Base-by-base conservation (phyloP, 495 filamentous ascomycete species). In the Terfezia boudieri region DNA sequence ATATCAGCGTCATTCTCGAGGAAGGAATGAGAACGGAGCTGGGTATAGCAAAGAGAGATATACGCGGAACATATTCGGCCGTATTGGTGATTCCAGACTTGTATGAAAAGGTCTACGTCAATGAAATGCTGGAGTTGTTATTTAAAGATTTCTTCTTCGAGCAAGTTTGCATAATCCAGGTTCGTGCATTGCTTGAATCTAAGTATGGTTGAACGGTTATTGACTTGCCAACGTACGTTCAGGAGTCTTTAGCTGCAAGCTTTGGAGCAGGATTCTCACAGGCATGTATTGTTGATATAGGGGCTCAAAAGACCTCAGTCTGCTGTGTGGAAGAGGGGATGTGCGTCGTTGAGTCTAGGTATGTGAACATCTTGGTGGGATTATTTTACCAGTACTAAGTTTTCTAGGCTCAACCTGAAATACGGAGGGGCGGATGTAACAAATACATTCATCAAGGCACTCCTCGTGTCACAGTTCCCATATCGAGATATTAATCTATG, bases 301-400 rank as follows among this genome's bases (percentile, higher is more conserved):
- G 90, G 16, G 92, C 90, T 3, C 87, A 96, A 68, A 98, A 98
- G 72, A 96, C 90, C 4, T 94, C 92, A 2, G 86, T 98, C 38
- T 87, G 86, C 60, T 98, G 90, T 62, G 92, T 96, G 32, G 90
- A 98, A 62, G 90, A 98, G 65, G 90, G 90, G 11, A 83, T 98
- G 73, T 87, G 83, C 65, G 71, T 94, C 35, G 88, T 94, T 58
- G 87, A 94, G 59, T 96, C 90, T 6, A 74, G 82, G 2, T 49
- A 51, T 20, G 49, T 51, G 14, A 12, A n/a, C 22, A 20, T 32
- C 53, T 32, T 8, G 9, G 37, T 54, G 14, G 26, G 26, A 12
- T 26, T 35, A 56, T 38, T 16, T n/a, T 53, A 7, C 35, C 14
- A n/a, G 9, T 14, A n/a, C 54, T 58, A 20, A 58, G 11, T 35